These are phyloP conservation scores for Halenospora varia DNA, from an alignment of 495 filamentous ascomycete species.

Conservation along the genomic window DNA sequence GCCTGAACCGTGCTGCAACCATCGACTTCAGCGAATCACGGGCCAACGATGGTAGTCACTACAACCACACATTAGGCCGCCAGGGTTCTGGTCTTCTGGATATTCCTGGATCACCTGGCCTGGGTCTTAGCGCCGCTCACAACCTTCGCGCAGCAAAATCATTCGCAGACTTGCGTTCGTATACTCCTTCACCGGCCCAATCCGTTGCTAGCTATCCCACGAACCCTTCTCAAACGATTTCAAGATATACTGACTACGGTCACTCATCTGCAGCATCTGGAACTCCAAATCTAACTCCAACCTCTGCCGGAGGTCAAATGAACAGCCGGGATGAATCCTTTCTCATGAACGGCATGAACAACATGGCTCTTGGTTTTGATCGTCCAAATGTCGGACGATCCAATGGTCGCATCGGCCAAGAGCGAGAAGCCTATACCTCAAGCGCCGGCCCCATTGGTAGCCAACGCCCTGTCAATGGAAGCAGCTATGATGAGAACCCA, in stretches of 20 bases:
- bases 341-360: constrained; percentile 44
- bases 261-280: constrained; percentile 50
- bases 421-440: constrained; percentile 33
- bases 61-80: constrained; percentile 71
- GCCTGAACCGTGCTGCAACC: constrained; percentile 90
- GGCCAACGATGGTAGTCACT: constrained; percentile 54
- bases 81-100: constrained; percentile 76
- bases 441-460: constrained; percentile 77
- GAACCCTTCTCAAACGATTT: constrained; percentile 58
- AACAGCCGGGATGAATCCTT: constrained; percentile 47
- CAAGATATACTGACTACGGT: constrained; percentile 55
- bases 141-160: constrained; percentile 96
- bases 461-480: constrained; percentile 70
- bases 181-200: constrained; percentile 88
- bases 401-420: constrained; percentile 37
- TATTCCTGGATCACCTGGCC: constrained; percentile 72
- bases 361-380: constrained; percentile 47
- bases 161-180: constrained; percentile 90
- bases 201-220: constrained; percentile 87
- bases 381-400: constrained; percentile 63
- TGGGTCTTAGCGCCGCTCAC: constrained; percentile 51
- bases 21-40: constrained; percentile 95
- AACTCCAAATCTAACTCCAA: constrained; percentile 71
- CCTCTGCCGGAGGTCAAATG: constrained; percentile 55
- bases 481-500: constrained; percentile 57